These are phyloP conservation scores for Trichosporon sp. DNA, from an alignment of 1,284 basidiomycete species.

Conservation along the genomic window DNA sequence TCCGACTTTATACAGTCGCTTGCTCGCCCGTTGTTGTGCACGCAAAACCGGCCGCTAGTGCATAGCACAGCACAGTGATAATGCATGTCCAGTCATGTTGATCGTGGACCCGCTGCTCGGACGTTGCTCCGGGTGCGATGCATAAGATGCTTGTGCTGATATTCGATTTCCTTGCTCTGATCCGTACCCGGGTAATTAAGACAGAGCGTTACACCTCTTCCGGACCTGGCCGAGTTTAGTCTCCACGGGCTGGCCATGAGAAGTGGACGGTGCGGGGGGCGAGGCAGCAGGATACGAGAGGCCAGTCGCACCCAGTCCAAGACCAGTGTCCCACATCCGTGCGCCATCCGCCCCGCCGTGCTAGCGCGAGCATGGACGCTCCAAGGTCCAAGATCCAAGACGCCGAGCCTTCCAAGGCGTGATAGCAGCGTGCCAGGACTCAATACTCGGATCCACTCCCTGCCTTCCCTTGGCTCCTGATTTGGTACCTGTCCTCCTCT, in stretches of 20 bases:
- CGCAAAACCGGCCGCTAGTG: background rate
- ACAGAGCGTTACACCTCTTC: background rate
- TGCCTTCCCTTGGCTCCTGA: background rate
- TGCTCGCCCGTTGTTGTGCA: background rate
- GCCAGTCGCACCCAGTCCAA: background rate
- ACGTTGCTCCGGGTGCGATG: slow-evolving; percentile 1
- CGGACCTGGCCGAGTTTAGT: background rate
- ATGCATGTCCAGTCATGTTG: background rate
- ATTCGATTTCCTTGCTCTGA: background rate
- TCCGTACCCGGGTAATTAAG: background rate
- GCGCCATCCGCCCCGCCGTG: background rate
- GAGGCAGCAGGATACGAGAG: background rate
- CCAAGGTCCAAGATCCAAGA: background rate
- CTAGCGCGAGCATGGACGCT: background rate
- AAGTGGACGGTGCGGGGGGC: background rate
- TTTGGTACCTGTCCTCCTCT: background rate
- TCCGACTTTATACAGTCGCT: background rate
- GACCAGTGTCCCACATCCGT: background rate
- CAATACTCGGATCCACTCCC: background rate
- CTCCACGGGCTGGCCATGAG: background rate
- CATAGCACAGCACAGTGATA: background rate
- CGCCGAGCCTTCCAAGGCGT: background rate
- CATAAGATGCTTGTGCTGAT: background rate
- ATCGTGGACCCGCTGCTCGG: background rate
- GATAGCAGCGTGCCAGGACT: background rate